phyloP scores from a whole-genome alignment of 257 asterid species.

The Eustoma russellianum region DNA sequence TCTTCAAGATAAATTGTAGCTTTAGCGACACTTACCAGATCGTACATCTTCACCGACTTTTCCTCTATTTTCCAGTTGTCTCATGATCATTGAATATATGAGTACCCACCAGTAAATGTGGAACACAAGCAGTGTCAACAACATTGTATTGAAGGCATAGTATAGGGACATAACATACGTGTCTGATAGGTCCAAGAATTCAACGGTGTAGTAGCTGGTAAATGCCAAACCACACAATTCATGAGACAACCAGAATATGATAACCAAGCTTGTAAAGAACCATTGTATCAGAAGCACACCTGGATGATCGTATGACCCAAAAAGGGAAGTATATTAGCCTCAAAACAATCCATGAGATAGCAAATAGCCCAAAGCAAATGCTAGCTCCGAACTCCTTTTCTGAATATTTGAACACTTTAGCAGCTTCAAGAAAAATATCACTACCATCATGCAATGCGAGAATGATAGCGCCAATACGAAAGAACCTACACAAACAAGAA shows the following conservation, averaged over 20 bases:
- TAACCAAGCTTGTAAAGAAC: neutral
- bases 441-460: slow-evolving; percentile 95
- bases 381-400: slow-evolving; percentile 85
- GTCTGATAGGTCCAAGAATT: slow-evolving; percentile 40
- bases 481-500: slow-evolving; percentile 43
- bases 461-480: slow-evolving; percentile 64
- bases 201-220: slow-evolving; percentile 44
- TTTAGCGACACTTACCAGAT: slow-evolving; percentile 46
- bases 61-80: slow-evolving; percentile 82
- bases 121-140: slow-evolving; percentile 67
- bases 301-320: slow-evolving; percentile 69
- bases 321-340: slow-evolving; percentile 86
- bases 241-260: slow-evolving; percentile 12
- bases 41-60: slow-evolving; percentile 96
- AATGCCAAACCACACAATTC: slow-evolving; percentile 20
- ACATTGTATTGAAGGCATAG: slow-evolving; percentile 79
- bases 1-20: neutral
- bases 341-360: slow-evolving; percentile 68
- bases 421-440: slow-evolving; percentile 89
- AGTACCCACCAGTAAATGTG: slow-evolving; percentile 97
- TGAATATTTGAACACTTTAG: slow-evolving; percentile 86
- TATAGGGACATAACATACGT: slow-evolving; percentile 28
- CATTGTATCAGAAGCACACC: slow-evolving; percentile 28
- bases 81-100: slow-evolving; percentile 64
- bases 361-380: slow-evolving; percentile 67